Percentiles rank a stretch among this genome's conserved stretches.
Evolutionary conservation across 2,329 filamentous ascomycete species (phyloP).

Genomic region (Didymella keratinophila): DNA sequence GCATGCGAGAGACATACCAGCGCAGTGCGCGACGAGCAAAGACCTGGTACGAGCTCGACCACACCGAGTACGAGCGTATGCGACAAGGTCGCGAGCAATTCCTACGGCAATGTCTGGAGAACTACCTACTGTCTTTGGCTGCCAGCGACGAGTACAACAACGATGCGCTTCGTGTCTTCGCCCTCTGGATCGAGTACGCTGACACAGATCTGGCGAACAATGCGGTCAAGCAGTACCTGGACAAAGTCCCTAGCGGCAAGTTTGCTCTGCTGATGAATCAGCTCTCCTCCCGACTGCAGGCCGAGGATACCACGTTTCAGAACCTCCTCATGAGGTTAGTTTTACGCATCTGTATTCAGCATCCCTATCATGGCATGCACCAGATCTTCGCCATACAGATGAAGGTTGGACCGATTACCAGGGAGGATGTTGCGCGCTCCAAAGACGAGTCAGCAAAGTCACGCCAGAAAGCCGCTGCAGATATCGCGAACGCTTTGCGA

Average conservation of each 20-base stretch:
- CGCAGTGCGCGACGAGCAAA: slow-evolving; percentile 74
- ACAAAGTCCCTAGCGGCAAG: slow-evolving; percentile 83
- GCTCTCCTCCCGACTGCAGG: slow-evolving; percentile 87
- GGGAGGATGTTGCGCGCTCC: slow-evolving; percentile 58
- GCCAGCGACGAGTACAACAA: slow-evolving; percentile 90
- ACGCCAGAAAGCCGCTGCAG: slow-evolving; percentile 75
- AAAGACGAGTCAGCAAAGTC: slow-evolving; percentile 79
- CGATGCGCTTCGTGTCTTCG: slow-evolving; percentile 89
- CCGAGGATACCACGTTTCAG: slow-evolving; percentile 76
- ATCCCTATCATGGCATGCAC: slow-evolving; percentile 97
- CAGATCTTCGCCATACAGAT: slow-evolving; percentile 78
- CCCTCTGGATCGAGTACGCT: slow-evolving; percentile 90
- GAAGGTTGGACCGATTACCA: slow-evolving; percentile 64
- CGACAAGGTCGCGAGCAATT: slow-evolving; percentile 80
- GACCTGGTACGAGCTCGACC: slow-evolving; percentile 89
- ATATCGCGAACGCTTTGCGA: slow-evolving; percentile 69
- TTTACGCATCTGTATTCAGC: slow-evolving; percentile 84
- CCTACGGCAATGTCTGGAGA: slow-evolving; percentile 87
- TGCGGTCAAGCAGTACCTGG: slow-evolving; percentile 74
- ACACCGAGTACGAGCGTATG: slow-evolving; percentile 82
- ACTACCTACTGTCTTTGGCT: slow-evolving; percentile 84
- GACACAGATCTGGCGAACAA: slow-evolving; percentile 78
- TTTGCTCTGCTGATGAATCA: slow-evolving; percentile 96
- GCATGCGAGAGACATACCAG: slow-evolving; percentile 61
- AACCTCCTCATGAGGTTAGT: slow-evolving; percentile 75